Base-by-base conservation (phyloP, 345 rosid genomes). In the Populus euphratica region DNA sequence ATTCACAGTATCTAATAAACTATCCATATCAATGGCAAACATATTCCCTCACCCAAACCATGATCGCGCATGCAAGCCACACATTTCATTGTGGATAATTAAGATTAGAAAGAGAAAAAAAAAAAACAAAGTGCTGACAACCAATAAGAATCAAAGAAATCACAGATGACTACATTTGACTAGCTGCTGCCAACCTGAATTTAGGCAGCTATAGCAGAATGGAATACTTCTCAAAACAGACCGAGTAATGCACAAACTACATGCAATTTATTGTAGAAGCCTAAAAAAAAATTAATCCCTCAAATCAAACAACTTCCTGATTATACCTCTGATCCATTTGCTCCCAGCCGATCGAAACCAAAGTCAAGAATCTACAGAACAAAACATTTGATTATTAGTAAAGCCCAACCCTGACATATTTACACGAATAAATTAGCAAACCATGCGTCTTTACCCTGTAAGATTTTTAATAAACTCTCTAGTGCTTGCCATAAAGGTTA, bases 311-410 rank as follows among this genome's bases (percentile, higher is more conserved):
- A 68, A 73, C 2, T 31, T 36, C 50, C 14, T 16, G 31, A 74
- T 33, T 61, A 33, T 88, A 91, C 98, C 97, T 79, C 78, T 64
- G 97, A 81, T 79, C 94, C 97, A 86, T 78, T 80, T 76, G 97
- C 97, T 70, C 99, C 99, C 79, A 93, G 81, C 72, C 94, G 93
- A 80, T 96, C 98, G 86, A 96, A 96, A 68, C 83, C 98, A 59
- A 92, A 96, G 87, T 92, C 98, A 74, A 96, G 96, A 83, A 96
- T 88, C 99, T 92, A 77, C 77, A 81, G 81, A 79, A 74, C 70
- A 43, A 54, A 17, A 70, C 25, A 54, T 52, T 4, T 25, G 38
- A 38, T 68, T n/a, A 64, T n/a, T 16, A 8, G 50, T 13, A 68
- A 54, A 39, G n/a, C 35, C 6, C 17, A 31, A 6, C 29, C 18